Conservation (phyloP, 306 rosid genomes). For the Pterocarpus santalinus region DNA sequence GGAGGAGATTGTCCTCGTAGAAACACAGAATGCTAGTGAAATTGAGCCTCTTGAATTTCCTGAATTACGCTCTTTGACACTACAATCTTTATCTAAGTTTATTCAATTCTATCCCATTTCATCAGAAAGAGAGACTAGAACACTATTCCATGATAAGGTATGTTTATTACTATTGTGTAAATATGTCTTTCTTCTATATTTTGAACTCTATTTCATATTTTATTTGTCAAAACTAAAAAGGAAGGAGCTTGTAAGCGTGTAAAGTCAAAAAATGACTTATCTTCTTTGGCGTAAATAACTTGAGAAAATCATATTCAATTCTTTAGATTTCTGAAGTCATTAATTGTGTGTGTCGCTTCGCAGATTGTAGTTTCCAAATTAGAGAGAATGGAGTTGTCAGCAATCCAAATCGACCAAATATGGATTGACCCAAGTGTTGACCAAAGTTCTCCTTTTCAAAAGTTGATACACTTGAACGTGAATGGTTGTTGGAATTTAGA, state of each 20-base stretch:
- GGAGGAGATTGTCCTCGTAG: conserved; percentile 33
- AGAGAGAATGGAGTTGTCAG: conserved; percentile 35
- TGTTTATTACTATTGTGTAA: not conserved
- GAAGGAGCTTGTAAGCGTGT: too few relatives aligned
- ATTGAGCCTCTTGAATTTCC: not conserved
- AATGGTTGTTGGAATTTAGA: conserved; percentile 12
- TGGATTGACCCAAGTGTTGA: conserved; percentile 24
- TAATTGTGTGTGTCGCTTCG: not conserved
- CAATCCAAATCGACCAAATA: not conserved
- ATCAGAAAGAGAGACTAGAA: not conserved
- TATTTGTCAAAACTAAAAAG: not conserved
- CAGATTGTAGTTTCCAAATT: conserved; percentile 40
- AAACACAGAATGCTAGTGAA: not conserved
- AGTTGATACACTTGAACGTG: conserved; percentile 35
- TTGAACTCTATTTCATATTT: not conserved
- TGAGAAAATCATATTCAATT: not conserved
- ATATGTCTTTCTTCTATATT: not conserved
- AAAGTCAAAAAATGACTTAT: too few relatives aligned
- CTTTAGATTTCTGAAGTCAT: not conserved
- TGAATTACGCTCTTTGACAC: not conserved
- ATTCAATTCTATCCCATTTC: conserved; percentile 7
- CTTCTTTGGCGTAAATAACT: too few relatives aligned
- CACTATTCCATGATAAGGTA: conserved; percentile 31
- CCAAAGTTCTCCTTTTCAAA: conserved; percentile 13
- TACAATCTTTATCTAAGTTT: not conserved